phyloP scores from a whole-genome alignment of 2,329 filamentous ascomycete species.

The Xylaria sp. region DNA sequence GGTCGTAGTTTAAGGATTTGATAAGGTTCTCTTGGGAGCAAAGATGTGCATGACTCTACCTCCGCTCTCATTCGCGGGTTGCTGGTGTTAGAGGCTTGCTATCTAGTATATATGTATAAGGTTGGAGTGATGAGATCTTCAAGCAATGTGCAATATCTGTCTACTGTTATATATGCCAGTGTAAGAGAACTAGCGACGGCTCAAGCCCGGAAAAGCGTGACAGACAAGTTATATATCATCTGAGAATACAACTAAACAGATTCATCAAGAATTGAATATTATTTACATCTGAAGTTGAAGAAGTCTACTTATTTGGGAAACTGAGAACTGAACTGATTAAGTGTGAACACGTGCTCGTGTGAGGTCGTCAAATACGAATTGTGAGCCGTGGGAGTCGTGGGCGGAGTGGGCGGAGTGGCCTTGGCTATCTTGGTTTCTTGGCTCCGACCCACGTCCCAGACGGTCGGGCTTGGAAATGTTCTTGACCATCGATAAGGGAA shows the following conservation, averaged over 20 bases:
- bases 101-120: background rate
- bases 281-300: background rate
- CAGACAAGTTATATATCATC: background rate
- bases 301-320: background rate
- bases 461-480: slow-evolving; percentile 12
- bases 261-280: background rate
- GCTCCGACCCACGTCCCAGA: slow-evolving; percentile 26
- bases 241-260: background rate
- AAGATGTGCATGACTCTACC: background rate
- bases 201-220: background rate
- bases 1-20: slow-evolving; percentile 6
- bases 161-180: background rate
- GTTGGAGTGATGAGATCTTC: background rate
- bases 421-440: slow-evolving; percentile 29
- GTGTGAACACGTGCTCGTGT: background rate
- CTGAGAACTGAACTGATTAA: background rate
- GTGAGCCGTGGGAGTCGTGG: slow-evolving; percentile 2
- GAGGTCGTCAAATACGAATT: slow-evolving; percentile 15
- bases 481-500: slow-evolving; percentile 12
- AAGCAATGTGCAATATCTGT: background rate
- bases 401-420: background rate
- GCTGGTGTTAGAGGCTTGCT: background rate
- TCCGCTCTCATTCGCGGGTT: background rate
- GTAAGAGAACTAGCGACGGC: background rate
- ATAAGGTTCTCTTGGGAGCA: slow-evolving; percentile 9